Evolutionary conservation across 768 basidiomycete genomes (phyloP).

Genomic region (Podaxis mareebaensis): DNA sequence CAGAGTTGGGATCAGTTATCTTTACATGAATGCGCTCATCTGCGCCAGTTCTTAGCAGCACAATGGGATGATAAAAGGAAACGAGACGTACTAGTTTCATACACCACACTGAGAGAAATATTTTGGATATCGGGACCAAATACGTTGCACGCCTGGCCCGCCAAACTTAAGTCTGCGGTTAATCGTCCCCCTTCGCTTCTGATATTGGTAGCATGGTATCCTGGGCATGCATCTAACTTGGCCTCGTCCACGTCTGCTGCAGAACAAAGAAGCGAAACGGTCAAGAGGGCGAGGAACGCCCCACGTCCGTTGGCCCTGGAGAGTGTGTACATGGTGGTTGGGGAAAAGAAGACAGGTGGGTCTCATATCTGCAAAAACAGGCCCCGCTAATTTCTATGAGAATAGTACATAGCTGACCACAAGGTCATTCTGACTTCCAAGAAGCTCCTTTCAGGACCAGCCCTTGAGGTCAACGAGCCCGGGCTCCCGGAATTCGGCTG

Average conservation of each 20-base stretch:
- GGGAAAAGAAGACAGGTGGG: neutral
- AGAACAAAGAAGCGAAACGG: neutral
- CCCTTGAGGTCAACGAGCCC: no score
- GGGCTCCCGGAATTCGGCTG: no score
- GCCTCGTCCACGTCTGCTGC: slow-evolving; percentile 30
- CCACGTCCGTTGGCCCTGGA: neutral
- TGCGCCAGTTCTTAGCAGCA: slow-evolving; percentile 22
- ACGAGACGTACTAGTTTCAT: slow-evolving; percentile 49
- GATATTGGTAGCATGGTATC: slow-evolving; percentile 56
- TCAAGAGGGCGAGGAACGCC: slow-evolving; percentile 5
- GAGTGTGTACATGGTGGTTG: slow-evolving; percentile 6
- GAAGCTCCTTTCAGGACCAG: no score
- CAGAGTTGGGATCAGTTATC: slow-evolving; percentile 49
- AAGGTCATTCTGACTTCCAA: neutral
- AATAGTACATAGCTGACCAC: neutral
- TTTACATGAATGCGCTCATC: slow-evolving; percentile 64
- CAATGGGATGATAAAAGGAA: neutral
- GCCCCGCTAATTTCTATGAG: neutral
- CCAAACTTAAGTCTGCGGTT: slow-evolving; percentile 52
- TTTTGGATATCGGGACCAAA: slow-evolving; percentile 55
- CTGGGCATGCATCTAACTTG: slow-evolving; percentile 58
- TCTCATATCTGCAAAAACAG: neutral
- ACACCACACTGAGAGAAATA: slow-evolving; percentile 52
- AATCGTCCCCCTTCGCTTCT: slow-evolving; percentile 36
- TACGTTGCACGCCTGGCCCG: slow-evolving; percentile 53